Base-by-base conservation (phyloP, 148 eudicot species). In the Beta vulgaris region DNA sequence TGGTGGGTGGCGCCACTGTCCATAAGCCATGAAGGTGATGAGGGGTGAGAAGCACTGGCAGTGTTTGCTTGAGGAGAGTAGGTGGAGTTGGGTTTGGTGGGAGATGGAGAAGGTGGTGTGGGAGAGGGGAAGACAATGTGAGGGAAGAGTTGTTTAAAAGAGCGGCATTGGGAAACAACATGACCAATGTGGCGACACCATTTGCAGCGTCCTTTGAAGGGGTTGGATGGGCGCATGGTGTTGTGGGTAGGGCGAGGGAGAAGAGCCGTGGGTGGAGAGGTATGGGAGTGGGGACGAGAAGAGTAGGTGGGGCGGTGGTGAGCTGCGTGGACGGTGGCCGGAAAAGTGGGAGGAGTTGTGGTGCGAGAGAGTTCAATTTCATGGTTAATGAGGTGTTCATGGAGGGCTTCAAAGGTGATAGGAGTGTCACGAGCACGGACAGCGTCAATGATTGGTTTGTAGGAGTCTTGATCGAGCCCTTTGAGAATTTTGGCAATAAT, bases 41-140 rank as follows among this genome's bases (percentile, higher is more conserved):
- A 14, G 21, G 15, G 8, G 77, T 29, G 0, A 74, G 60, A 4
- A 6, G 21, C 0, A 0, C 34, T 43, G 12, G 65, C 61, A n/a
- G 44, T 63, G 18, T 46, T 64, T 28, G 64, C 60, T n/a, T 74
- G 71, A 26, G 63, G 70, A 34, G 71, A 26, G 59, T 31, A 23
- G 36, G 19, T 2, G 58, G 10, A 10, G 15, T n/a, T 31, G 13
- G 55, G n/a, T 28, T 18, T 16, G 59, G 8, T 26, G 36, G n/a
- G 8, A 10, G 32, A n/a, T n/a, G n/a, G n/a, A n/a, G n/a, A n/a
- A n/a, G n/a, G n/a, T n/a, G n/a, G n/a, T n/a, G n/a, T 26, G 23
- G 23, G 37, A 11, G 19, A 18, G 28, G 69, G 69, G 23, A 19
- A n/a, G 6, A 3, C 19, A 37, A 37, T 29, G 5, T 36, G 7